Evolutionary conservation across 169 alveolate species (phyloP).

Genomic region (Cryptosporidium viatorum): DNA sequence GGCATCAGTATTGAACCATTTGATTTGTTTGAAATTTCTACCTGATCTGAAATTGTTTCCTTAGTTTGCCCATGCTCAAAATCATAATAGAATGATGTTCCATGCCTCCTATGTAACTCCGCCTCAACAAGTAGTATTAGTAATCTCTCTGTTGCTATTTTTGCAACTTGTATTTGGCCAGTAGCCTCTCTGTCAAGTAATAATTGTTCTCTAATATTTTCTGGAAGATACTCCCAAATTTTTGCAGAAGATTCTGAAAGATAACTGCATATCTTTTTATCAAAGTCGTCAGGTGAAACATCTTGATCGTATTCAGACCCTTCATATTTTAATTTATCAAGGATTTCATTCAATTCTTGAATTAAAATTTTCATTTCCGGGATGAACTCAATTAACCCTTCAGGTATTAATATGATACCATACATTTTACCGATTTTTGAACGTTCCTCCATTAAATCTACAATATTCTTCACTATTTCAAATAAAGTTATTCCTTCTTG

Average conservation of each 20-base stretch:
- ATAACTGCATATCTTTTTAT: slow-evolving; percentile 24
- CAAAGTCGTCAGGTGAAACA: slow-evolving; percentile 39
- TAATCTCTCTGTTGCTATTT: slow-evolving; percentile 97
- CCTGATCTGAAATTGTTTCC: slow-evolving; percentile 30
- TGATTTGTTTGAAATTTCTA: slow-evolving; percentile 34
- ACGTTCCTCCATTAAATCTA: slow-evolving; percentile 92
- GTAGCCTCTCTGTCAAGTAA: slow-evolving; percentile 98
- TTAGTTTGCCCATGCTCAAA: slow-evolving; percentile 64
- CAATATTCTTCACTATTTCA: slow-evolving; percentile 89
- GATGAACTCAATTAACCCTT: slow-evolving; percentile 96
- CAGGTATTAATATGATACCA: slow-evolving; percentile 97
- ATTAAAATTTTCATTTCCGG: slow-evolving; percentile 94
- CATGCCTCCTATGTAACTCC: slow-evolving; percentile 78
- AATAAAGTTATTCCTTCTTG: slow-evolving; percentile 87
- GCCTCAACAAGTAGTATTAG: slow-evolving; percentile 91
- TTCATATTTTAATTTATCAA: slow-evolving; percentile 77
- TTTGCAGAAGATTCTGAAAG: slow-evolving; percentile 74
- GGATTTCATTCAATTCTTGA: slow-evolving; percentile 91
- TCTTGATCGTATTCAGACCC: background rate
- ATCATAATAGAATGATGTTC: slow-evolving; percentile 62
- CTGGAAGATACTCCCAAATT: slow-evolving; percentile 91
- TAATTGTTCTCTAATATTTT: slow-evolving; percentile 92
- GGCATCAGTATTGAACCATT: slow-evolving; percentile 44
- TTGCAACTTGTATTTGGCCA: slow-evolving; percentile 98
- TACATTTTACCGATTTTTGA: slow-evolving; percentile 89